Conservation (phyloP, 345 rosid genomes). For the Gossypium australe region DNA sequence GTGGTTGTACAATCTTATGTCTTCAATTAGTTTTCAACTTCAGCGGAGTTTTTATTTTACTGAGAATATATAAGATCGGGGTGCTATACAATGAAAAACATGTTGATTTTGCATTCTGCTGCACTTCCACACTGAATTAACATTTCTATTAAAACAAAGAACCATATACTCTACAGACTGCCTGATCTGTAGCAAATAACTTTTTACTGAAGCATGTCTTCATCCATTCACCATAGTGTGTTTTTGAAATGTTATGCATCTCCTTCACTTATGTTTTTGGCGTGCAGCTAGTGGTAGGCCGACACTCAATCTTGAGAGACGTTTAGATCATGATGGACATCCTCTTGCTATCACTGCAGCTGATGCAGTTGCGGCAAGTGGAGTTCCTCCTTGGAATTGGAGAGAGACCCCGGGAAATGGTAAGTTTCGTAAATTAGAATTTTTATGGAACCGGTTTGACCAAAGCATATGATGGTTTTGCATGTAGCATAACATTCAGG, state of each 20-base stretch:
- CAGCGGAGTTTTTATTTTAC: background rate
- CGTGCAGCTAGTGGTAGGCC: conserved; percentile 74
- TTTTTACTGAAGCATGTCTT: background rate
- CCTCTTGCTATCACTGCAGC: conserved; percentile 86
- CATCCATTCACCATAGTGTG: background rate
- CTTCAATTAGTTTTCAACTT: background rate
- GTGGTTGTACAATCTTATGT: background rate
- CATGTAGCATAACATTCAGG: conserved; percentile 2
- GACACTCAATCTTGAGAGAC: conserved; percentile 86
- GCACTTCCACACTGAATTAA: background rate
- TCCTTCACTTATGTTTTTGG: conserved; percentile 24
- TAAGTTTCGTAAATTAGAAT: background rate
- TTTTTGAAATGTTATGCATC: conserved; percentile 10
- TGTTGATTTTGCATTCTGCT: background rate
- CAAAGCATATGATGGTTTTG: background rate
- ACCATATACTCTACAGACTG: background rate
- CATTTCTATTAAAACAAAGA: background rate
- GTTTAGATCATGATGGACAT: conserved; percentile 92
- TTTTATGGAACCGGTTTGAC: background rate
- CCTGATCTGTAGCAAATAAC: background rate
- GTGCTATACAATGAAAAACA: background rate
- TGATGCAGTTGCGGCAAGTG: conserved; percentile 76
- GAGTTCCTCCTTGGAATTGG: conserved; percentile 99
- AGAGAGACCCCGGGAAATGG: conserved; percentile 92
- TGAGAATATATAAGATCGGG: background rate